Percentiles rank a stretch among this genome's conserved stretches.
phyloP scores from a whole-genome alignment of 2,329 filamentous ascomycete species.

The Emmonsiellopsis sp. region DNA sequence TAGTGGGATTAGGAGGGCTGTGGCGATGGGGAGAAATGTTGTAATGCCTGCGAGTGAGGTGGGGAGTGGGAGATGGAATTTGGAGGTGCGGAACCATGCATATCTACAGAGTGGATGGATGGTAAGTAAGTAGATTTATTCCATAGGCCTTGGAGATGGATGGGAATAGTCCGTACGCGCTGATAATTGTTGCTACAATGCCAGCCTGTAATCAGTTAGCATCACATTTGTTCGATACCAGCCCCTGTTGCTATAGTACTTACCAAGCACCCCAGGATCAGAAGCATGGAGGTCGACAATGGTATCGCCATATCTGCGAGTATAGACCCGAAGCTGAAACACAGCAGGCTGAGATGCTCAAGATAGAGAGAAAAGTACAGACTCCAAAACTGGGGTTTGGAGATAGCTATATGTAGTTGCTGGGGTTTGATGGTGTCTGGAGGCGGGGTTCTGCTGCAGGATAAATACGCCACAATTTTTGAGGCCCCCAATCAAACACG shows the following conservation, averaged over 20 bases:
- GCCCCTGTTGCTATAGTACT: background rate
- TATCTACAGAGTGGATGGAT: constrained; percentile 1
- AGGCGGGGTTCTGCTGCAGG: no score
- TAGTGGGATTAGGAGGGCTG: background rate
- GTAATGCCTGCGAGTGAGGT: background rate
- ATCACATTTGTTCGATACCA: background rate
- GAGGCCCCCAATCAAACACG: no score
- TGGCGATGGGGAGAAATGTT: constrained; percentile 4
- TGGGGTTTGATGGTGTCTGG: no score
- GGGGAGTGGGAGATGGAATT: constrained; percentile 6
- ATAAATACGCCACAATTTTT: no score
- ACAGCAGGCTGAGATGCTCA: background rate
- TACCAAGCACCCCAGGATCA: background rate
- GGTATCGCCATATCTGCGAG: background rate
- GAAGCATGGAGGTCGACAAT: background rate
- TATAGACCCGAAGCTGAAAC: background rate
- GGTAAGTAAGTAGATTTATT: background rate
- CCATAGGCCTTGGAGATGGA: background rate
- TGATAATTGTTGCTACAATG: constrained; percentile 2
- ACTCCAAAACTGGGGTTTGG: no score
- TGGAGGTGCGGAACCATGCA: constrained; percentile 5
- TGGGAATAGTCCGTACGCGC: background rate
- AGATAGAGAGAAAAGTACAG: background rate
- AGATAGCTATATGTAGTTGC: no score
- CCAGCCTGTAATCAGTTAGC: background rate